Evolutionary conservation across 345 rosid species (phyloP).

Genomic region (Hibiscus trionum): DNA sequence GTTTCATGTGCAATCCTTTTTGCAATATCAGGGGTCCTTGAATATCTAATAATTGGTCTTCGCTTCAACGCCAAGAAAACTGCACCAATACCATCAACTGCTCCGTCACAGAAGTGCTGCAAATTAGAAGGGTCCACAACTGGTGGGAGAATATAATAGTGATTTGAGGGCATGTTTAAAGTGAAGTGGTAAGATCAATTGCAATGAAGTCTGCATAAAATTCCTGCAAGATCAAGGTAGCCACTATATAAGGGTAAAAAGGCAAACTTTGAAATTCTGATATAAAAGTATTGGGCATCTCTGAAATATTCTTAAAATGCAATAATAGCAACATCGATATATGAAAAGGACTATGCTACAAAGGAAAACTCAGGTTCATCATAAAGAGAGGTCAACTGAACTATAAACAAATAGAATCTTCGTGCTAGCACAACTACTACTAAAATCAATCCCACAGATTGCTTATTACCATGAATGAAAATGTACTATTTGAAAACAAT

Average conservation of each 20-base stretch:
- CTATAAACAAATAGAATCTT: background rate
- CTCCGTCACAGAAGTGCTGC: conserved; percentile 81
- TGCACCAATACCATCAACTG: conserved; percentile 82
- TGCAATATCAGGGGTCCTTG: conserved; percentile 88
- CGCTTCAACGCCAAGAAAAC: conserved; percentile 82
- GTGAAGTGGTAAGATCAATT: conserved; percentile 76
- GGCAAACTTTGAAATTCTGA: background rate
- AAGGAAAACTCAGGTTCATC: background rate
- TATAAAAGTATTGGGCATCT: background rate
- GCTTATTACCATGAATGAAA: no score
- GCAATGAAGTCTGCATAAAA: conserved; percentile 93
- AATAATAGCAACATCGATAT: background rate
- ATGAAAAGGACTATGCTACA: conserved; percentile 3
- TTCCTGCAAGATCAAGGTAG: conserved; percentile 58
- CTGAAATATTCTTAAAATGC: background rate
- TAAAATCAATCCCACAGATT: conserved; percentile 1
- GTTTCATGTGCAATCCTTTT: conserved; percentile 96
- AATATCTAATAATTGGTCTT: conserved; percentile 88
- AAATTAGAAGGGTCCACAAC: conserved; percentile 86
- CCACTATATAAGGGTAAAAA: background rate
- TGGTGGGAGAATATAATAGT: conserved; percentile 88
- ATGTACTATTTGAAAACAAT: no score
- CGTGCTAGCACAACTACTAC: background rate
- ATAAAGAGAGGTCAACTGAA: conserved; percentile 1
- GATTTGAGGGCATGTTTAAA: conserved; percentile 70